These are phyloP conservation scores for Hansenula lynferdii DNA, from an alignment of 1,139 yeast species.

Conservation along the genomic window DNA sequence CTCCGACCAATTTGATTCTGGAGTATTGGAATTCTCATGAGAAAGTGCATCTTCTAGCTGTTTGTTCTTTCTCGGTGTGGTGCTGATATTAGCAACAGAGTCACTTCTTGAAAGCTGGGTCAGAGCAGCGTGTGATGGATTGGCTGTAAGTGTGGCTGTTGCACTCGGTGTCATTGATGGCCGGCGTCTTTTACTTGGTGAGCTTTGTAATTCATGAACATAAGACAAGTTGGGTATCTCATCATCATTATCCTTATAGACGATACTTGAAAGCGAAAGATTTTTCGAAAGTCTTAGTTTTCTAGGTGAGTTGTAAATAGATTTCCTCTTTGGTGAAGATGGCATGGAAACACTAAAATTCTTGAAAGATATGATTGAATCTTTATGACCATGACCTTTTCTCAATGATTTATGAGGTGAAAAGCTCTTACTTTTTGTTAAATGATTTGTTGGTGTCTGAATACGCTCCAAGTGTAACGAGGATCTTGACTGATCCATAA, in stretches of 20 bases:
- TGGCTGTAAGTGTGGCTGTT: no score
- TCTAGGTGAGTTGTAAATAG: constrained; percentile 14
- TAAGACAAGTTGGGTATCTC: constrained; percentile 17
- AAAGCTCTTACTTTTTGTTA: constrained; percentile 8
- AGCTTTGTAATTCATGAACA: constrained; percentile 33
- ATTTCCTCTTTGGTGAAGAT: constrained; percentile 14
- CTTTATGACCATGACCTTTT: constrained; percentile 12
- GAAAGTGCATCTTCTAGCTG: constrained; percentile 1
- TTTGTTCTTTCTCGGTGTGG: constrained; percentile 3
- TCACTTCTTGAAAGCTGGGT: no score
- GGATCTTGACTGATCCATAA: constrained; percentile 16
- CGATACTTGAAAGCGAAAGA: constrained; percentile 21
- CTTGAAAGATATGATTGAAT: constrained; percentile 13
- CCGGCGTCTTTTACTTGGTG: constrained; percentile 11
- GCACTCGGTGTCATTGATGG: constrained; percentile 1
- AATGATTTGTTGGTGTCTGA: constrained; percentile 4
- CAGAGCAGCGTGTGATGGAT: no score
- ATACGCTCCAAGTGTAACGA: constrained; percentile 8
- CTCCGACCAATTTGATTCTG: constrained; percentile 34
- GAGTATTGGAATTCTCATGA: constrained; percentile 17
- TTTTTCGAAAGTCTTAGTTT: constrained; percentile 15
- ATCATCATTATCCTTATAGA: constrained; percentile 14
- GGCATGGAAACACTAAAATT: constrained; percentile 12
- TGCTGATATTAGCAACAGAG: no score
- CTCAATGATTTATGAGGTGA: constrained; percentile 23